Percentiles rank a stretch among this genome's conserved stretches.
Conservation (phyloP, 106 monocot species). For the Posidonia australis region DNA sequence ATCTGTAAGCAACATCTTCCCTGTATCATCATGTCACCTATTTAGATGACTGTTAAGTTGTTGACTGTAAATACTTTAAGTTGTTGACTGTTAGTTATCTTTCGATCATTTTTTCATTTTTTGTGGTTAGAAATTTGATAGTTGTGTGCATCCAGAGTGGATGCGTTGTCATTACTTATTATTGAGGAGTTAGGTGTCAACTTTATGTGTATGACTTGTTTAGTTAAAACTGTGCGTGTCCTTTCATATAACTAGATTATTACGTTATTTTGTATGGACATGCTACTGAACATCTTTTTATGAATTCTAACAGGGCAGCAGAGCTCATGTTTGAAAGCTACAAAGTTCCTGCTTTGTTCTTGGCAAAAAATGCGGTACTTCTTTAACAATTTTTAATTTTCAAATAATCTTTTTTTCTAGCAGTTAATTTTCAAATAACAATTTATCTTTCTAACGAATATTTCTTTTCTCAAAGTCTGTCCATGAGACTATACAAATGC, state of each 20-base stretch:
- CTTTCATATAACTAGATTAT: no score
- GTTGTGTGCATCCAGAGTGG: not conserved
- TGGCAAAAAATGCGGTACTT: constrained; percentile 97
- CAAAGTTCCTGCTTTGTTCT: constrained; percentile 94
- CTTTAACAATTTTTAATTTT: not conserved
- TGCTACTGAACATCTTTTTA: constrained; percentile 1
- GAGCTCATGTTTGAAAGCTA: constrained; percentile 96
- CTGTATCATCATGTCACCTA: no score
- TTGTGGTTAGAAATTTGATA: no score
- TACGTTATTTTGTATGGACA: not conserved
- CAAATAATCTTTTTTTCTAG: not conserved
- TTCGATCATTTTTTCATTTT: no score
- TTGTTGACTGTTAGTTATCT: no score
- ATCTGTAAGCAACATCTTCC: no score
- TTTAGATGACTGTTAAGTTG: no score
- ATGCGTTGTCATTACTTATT: not conserved
- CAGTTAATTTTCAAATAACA: no score
- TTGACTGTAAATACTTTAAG: no score
- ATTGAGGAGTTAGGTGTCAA: not conserved
- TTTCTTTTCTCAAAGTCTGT: not conserved
- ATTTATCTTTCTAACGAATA: not conserved
- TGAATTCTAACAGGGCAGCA: constrained; percentile 51
- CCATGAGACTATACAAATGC: no score
- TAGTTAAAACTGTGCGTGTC: no score
- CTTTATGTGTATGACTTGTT: not conserved